phyloP scores from a whole-genome alignment of 148 eudicot species.

The Rhododendron kiyosumense region DNA sequence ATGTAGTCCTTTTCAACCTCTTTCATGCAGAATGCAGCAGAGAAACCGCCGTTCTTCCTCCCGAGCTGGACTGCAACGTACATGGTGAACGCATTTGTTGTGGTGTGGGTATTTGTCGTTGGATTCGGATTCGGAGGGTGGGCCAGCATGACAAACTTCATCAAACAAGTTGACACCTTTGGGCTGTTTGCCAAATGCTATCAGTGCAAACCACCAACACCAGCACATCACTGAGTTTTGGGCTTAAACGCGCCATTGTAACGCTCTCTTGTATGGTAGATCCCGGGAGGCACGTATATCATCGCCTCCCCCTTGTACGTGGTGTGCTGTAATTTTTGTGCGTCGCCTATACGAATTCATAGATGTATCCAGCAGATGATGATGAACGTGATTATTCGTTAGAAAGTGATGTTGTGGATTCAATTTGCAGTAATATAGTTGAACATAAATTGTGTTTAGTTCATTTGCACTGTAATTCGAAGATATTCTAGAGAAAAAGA shows the following conservation, averaged over 20 bases:
- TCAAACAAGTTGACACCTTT: slow-evolving; percentile 49
- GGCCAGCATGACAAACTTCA: slow-evolving; percentile 59
- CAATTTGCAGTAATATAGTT: not conserved
- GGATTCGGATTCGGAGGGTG: slow-evolving; percentile 72
- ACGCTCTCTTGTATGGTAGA: not conserved
- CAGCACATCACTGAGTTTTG: slow-evolving; percentile 5
- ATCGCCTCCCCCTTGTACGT: not conserved
- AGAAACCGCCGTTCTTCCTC: slow-evolving; percentile 50
- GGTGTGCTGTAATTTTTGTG: not conserved
- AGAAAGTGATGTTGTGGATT: not conserved
- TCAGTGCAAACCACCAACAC: slow-evolving; percentile 38
- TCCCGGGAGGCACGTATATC: not conserved
- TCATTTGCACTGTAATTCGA: not conserved
- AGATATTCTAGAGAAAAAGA: not conserved
- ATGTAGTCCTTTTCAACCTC: not conserved
- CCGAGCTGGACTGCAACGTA: slow-evolving; percentile 55
- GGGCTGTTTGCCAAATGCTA: slow-evolving; percentile 65
- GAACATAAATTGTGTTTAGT: not conserved
- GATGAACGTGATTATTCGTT: not conserved
- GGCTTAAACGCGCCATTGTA: not conserved
- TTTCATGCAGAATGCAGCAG: slow-evolving; percentile 56
- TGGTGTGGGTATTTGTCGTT: slow-evolving; percentile 48
- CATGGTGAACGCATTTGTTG: slow-evolving; percentile 41
- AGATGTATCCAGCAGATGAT: not conserved
- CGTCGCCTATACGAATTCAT: not conserved